phyloP scores from a whole-genome alignment of 169 alveolate genomes.

The Plasmodium berghei region DNA sequence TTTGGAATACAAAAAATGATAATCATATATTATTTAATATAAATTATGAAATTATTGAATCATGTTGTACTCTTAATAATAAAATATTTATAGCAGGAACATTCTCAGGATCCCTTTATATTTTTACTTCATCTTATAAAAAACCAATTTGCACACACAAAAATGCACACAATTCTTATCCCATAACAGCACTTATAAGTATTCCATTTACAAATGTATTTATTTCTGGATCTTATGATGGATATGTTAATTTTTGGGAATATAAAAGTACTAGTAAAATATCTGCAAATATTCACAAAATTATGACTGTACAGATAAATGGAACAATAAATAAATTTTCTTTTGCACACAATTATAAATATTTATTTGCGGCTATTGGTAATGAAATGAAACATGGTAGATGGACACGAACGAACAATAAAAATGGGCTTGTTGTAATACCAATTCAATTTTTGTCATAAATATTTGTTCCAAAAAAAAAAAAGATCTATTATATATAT shows the following conservation, averaged over 20 bases:
- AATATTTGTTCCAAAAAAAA: neutral
- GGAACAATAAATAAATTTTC: conserved; percentile 58
- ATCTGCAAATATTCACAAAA: conserved; percentile 31
- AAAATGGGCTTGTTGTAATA: conserved; percentile 54
- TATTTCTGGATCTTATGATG: conserved; percentile 73
- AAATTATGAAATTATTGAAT: conserved; percentile 66
- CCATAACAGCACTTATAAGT: conserved; percentile 55
- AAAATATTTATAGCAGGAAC: conserved; percentile 69
- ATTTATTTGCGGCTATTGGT: conserved; percentile 52
- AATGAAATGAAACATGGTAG: conserved; percentile 70
- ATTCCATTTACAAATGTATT: conserved; percentile 51
- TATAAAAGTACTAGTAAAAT: conserved; percentile 51
- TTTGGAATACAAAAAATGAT: conserved; percentile 73
- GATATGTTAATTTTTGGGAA: conserved; percentile 67
- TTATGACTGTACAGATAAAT: conserved; percentile 45
- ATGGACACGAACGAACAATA: conserved; percentile 43
- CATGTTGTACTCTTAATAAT: conserved; percentile 69
- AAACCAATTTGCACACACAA: conserved; percentile 51
- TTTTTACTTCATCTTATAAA: conserved; percentile 66
- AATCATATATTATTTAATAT: conserved; percentile 63
- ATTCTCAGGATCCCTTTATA: conserved; percentile 45
- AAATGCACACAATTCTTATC: conserved; percentile 53
- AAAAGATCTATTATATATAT: neutral
- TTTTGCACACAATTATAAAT: conserved; percentile 56
- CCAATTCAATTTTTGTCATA: conserved; percentile 45